These are phyloP conservation scores for Strombidium stylifer DNA, from an alignment of 73 alveolate species.

Conservation along the genomic window DNA sequence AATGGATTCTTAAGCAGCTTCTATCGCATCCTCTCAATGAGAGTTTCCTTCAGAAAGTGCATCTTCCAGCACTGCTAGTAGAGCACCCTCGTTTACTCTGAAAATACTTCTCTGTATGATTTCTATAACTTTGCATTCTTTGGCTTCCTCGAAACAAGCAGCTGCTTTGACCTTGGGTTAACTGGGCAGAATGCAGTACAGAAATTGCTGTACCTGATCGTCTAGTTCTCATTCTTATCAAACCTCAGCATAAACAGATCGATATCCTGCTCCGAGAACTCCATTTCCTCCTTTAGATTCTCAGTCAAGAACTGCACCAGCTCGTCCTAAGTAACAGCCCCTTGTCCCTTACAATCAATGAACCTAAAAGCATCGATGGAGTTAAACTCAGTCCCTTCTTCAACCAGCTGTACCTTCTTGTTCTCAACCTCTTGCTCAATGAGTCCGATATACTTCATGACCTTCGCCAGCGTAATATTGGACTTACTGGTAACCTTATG, in stretches of 20 bases:
- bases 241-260: neutral
- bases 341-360: conserved; percentile 9
- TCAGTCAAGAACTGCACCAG: neutral
- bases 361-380: conserved; percentile 33
- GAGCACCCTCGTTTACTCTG: conserved; percentile 2
- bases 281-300: neutral
- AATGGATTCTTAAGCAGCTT: conserved; percentile 20
- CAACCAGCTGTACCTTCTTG: neutral
- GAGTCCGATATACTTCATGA: too few species aligned
- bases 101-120: conserved; percentile 6
- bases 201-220: conserved; percentile 17
- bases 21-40: conserved; percentile 12
- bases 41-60: conserved; percentile 7
- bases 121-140: neutral
- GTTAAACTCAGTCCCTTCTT: conserved; percentile 16
- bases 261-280: conserved; percentile 4
- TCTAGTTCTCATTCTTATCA: neutral
- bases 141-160: conserved; percentile 8
- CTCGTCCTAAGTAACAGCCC: neutral
- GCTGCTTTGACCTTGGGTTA: neutral
- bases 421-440: conserved; percentile 13
- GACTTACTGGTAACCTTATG: neutral
- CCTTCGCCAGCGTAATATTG: neutral
- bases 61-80: conserved; percentile 5
- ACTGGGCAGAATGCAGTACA: conserved; percentile 24